These are phyloP conservation scores for Ceratocystis cacaofunesta DNA, from an alignment of 2,329 filamentous ascomycete species.

Conservation along the genomic window DNA sequence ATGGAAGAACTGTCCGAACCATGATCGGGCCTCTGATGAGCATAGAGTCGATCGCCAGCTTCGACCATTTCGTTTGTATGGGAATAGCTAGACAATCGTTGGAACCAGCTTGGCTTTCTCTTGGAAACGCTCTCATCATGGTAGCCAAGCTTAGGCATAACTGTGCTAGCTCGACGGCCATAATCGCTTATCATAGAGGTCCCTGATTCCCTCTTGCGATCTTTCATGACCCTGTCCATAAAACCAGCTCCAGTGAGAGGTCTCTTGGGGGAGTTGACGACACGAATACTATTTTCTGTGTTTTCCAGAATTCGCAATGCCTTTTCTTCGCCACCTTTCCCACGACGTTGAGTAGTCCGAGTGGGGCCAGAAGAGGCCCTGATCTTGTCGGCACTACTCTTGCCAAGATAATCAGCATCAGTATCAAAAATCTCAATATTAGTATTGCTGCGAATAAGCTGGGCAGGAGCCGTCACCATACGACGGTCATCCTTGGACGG, in stretches of 20 bases:
- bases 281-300: constrained; percentile 38
- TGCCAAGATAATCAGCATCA: constrained; percentile 4
- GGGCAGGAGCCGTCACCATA: constrained; percentile 33
- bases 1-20: constrained; percentile 12
- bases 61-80: constrained; percentile 11
- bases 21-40: neutral
- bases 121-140: constrained; percentile 26
- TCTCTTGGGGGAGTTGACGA: constrained; percentile 35
- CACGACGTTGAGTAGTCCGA: neutral
- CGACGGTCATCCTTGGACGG: constrained; percentile 27
- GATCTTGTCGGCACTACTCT: neutral
- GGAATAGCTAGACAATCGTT: constrained; percentile 22
- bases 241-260: constrained; percentile 13
- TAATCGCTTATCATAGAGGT: neutral
- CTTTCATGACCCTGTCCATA: constrained; percentile 14
- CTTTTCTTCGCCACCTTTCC: constrained; percentile 18
- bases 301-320: constrained; percentile 32
- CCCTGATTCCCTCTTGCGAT: constrained; percentile 14
- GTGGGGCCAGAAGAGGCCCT: constrained; percentile 6
- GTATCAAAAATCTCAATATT: constrained; percentile 21
- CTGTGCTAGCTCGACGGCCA: neutral
- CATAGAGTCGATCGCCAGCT: constrained; percentile 8
- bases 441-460: constrained; percentile 23
- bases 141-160: constrained; percentile 5
- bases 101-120: constrained; percentile 37